phyloP scores from a whole-genome alignment of 108 stramenopile genomes.

The Seminavis robusta region DNA sequence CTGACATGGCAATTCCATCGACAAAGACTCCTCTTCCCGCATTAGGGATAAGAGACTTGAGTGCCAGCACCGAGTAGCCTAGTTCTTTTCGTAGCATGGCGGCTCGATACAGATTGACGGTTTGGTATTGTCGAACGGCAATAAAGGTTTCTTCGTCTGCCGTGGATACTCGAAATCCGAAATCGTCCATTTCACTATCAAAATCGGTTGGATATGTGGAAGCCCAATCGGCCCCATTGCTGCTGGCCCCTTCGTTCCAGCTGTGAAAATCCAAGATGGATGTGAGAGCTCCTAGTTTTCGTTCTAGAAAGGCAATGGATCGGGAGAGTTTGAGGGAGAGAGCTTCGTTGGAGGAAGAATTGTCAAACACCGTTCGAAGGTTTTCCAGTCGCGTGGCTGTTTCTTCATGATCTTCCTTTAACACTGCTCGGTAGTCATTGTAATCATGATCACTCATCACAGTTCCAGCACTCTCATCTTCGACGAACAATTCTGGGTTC shows the following conservation, averaged over 20 bases:
- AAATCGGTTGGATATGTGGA: not conserved
- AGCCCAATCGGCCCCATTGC: not conserved
- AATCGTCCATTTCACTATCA: constrained; percentile 25
- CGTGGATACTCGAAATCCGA: constrained; percentile 22
- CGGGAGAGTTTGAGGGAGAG: constrained; percentile 20
- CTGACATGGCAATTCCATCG: constrained; percentile 73
- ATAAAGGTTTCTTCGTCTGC: constrained; percentile 23
- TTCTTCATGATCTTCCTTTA: constrained; percentile 8
- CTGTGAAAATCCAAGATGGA: constrained; percentile 35
- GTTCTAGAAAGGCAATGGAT: constrained; percentile 39
- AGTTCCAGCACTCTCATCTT: constrained; percentile 14
- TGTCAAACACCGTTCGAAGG: constrained; percentile 1
- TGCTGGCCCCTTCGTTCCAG: constrained; percentile 4
- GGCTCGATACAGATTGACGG: constrained; percentile 63
- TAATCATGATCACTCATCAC: constrained; percentile 6
- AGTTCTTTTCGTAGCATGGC: constrained; percentile 35
- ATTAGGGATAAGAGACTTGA: constrained; percentile 63
- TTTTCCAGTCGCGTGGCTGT: constrained; percentile 9
- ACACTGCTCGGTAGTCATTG: constrained; percentile 16
- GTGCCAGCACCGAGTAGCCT: constrained; percentile 45
- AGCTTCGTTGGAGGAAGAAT: constrained; percentile 6
- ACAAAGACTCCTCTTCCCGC: constrained; percentile 83
- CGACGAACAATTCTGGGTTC: constrained; percentile 11
- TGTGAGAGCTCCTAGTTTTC: constrained; percentile 55
- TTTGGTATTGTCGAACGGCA: constrained; percentile 70